Conservation (phyloP, 805 yeast species). For the Candida nitratophila region DNA sequence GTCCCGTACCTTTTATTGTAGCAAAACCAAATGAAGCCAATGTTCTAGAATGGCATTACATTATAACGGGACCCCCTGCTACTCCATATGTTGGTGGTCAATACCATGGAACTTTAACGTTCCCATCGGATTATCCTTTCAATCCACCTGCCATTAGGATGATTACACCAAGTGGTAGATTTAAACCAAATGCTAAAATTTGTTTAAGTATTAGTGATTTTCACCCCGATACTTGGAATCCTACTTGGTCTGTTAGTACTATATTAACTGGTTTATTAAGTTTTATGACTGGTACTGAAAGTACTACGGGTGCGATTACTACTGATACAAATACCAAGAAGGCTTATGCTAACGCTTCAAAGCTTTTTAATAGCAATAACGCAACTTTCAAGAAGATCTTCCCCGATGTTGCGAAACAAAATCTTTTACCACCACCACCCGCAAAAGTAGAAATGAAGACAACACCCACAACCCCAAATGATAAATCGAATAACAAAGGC, state of each 20-base stretch:
- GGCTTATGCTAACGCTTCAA: constrained; percentile 51
- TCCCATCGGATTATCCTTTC: constrained; percentile 84
- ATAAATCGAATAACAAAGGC: too few relatives aligned
- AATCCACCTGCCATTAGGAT: constrained; percentile 87
- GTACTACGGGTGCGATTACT: constrained; percentile 74
- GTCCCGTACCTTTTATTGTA: constrained; percentile 76
- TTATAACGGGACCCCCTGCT: constrained; percentile 86
- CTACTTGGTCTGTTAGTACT: constrained; percentile 91
- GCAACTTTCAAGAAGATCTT: constrained; percentile 53
- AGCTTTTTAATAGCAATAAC: constrained; percentile 55
- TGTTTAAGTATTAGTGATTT: constrained; percentile 92
- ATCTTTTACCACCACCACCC: constrained; percentile 18
- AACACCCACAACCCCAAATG: too few relatives aligned
- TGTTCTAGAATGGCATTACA: constrained; percentile 89
- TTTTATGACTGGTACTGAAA: constrained; percentile 85
- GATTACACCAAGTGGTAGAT: constrained; percentile 87
- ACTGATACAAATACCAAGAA: constrained; percentile 55
- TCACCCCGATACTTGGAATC: constrained; percentile 95
- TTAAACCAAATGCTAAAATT: constrained; percentile 70
- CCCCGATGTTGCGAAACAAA: constrained; percentile 54
- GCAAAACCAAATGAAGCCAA: constrained; percentile 87
- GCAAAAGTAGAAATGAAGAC: constrained; percentile 6
- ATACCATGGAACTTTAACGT: constrained; percentile 80
- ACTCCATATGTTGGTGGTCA: constrained; percentile 85
- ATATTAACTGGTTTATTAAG: constrained; percentile 81